phyloP scores from a whole-genome alignment of 495 filamentous ascomycete species.

The Penicillium flavigenum region DNA sequence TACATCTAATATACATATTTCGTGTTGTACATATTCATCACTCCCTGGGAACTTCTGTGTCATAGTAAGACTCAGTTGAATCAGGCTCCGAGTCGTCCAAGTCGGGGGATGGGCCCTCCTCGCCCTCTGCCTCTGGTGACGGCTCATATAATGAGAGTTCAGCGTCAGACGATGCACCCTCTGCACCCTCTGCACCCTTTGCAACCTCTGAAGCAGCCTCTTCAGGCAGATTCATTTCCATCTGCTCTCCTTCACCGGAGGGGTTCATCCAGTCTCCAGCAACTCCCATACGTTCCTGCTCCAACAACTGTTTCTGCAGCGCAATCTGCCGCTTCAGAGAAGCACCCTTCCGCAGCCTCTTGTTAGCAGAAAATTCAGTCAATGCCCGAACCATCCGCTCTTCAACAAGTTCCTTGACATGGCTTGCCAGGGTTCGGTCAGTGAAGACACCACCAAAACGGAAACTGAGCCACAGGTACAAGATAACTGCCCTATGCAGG shows the following conservation, averaged over 20 bases:
- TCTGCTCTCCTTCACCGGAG: conserved; percentile 15
- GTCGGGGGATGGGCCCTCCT: background rate
- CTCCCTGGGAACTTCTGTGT: conserved; percentile 6
- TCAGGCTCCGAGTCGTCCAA: background rate
- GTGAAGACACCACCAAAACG: conserved; percentile 74
- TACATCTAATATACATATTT: conserved; percentile 28
- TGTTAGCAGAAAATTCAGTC: conserved; percentile 53
- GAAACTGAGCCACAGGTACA: conserved; percentile 85
- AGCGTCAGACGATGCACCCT: background rate
- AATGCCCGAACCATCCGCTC: conserved; percentile 69
- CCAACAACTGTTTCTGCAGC: conserved; percentile 39
- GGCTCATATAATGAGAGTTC: conserved; percentile 1
- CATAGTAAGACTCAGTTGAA: conserved; percentile 1
- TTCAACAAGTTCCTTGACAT: conserved; percentile 79
- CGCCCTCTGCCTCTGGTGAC: background rate
- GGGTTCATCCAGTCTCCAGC: conserved; percentile 19
- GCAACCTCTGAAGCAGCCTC: conserved; percentile 8
- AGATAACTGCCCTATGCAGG: conserved; percentile 76
- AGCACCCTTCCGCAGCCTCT: conserved; percentile 44
- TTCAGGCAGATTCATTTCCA: conserved; percentile 16
- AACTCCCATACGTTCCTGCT: conserved; percentile 28
- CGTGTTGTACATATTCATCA: background rate
- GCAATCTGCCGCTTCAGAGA: conserved; percentile 45
- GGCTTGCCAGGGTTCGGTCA: conserved; percentile 70
- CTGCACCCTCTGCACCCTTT: background rate